Conservation (phyloP, 257 asterid species). For the Solanum etuberosum region DNA sequence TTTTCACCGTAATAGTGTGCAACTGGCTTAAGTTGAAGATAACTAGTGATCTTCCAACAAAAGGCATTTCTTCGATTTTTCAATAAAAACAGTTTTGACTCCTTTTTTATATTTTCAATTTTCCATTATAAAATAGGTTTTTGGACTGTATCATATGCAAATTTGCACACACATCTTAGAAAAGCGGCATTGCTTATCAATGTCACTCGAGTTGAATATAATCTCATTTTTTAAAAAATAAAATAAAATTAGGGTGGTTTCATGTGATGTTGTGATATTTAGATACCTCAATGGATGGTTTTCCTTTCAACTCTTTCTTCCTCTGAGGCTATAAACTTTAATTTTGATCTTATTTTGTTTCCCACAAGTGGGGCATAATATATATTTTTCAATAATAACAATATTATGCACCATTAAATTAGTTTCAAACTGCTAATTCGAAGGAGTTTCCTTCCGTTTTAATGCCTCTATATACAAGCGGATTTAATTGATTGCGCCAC, state of each 20-base stretch:
- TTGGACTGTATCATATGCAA: neutral
- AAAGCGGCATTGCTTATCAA: neutral
- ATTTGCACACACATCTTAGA: neutral
- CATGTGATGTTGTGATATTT: neutral
- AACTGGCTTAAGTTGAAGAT: neutral
- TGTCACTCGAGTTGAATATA: neutral
- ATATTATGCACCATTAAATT: neutral
- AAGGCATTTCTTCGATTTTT: neutral
- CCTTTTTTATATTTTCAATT: neutral
- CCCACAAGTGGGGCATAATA: neutral
- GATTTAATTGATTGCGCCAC: neutral
- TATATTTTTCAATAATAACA: neutral
- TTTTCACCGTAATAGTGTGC: neutral
- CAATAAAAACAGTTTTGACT: neutral
- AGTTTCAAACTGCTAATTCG: neutral
- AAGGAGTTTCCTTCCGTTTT: neutral
- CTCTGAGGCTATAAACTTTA: neutral
- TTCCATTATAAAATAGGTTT: neutral
- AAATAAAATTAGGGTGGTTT: neutral
- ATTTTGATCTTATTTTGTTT: neutral
- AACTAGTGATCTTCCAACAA: neutral
- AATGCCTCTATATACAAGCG: neutral
- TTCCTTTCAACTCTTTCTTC: neutral
- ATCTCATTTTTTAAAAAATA: neutral
- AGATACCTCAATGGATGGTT: neutral